These are phyloP conservation scores for Globisporangium emineosum DNA, from an alignment of 352 stramenopile species.

Conservation along the genomic window DNA sequence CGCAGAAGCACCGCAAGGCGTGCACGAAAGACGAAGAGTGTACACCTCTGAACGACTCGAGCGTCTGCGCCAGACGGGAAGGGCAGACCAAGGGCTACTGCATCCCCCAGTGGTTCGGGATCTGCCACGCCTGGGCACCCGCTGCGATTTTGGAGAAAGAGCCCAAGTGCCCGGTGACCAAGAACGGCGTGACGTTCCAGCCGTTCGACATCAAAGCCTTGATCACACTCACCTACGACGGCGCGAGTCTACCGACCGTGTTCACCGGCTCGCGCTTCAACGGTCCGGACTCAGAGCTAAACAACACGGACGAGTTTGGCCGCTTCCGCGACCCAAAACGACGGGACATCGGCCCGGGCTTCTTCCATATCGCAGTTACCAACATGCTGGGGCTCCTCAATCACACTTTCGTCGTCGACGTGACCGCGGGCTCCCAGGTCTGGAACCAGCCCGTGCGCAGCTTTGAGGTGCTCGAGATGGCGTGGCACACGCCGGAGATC, in stretches of 20 bases:
- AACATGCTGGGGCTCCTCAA: constrained; percentile 56
- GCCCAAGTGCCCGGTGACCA: constrained; percentile 38
- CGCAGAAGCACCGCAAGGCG: constrained; percentile 22
- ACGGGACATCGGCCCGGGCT: constrained; percentile 43
- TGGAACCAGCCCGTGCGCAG: constrained; percentile 58
- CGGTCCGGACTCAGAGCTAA: constrained; percentile 28
- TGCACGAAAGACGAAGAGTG: constrained; percentile 36
- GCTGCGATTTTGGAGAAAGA: constrained; percentile 49
- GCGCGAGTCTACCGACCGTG: constrained; percentile 44
- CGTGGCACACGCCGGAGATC: constrained; percentile 33
- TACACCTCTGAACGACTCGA: constrained; percentile 30
- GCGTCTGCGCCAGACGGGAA: constrained; percentile 39
- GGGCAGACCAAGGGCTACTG: constrained; percentile 33
- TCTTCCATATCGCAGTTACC: constrained; percentile 46
- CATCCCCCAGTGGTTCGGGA: constrained; percentile 57
- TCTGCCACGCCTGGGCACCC: constrained; percentile 61
- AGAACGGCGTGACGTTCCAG: constrained; percentile 52
- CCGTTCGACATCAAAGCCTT: constrained; percentile 58
- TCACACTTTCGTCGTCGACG: constrained; percentile 47
- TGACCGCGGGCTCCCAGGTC: constrained; percentile 48
- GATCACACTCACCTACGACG: constrained; percentile 49
- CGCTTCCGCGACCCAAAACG: constrained; percentile 33
- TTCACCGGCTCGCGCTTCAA: constrained; percentile 52
- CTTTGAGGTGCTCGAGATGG: constrained; percentile 46
- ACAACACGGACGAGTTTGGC: constrained; percentile 48